Base-by-base conservation (phyloP, 1,139 yeast genomes). In the Trichomonascaceae sp. region DNA sequence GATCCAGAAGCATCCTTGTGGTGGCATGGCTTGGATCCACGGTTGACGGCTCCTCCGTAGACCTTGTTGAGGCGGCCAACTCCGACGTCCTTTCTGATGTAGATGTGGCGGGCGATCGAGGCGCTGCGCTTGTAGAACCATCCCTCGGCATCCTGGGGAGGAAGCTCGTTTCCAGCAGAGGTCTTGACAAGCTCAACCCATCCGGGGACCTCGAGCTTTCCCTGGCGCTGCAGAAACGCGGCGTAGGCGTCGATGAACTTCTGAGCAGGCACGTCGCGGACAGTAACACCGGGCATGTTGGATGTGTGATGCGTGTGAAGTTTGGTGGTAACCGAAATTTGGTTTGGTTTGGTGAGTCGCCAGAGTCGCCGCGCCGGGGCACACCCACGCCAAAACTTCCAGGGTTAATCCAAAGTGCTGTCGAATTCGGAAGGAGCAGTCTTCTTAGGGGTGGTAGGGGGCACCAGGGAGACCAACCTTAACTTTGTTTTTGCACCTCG, bases 41-140 rank as follows among this genome's bases (percentile, higher is more conserved):
- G 89, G 94, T 87, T 89, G 69, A 78, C 72, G 60, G 97, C 85
- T 73, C 93, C 93, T 70, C 99, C 99, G 92, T 89, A 92, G 62
- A 84, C 75, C 73, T 84, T 89, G 93, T 87, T 87, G 65, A 89
- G 78, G 65, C 82, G 81, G 75, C 98, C 98, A 57, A 89, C 94
- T 80, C 99, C 99, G 60, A 89, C 94, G 62, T 81, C 84, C 74
- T 89, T 89, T 82, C 95, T 87, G 72, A 89, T 76, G 94, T 92
- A 92, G 69, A 89, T 79, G 89, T 89, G 98, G 76, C 99, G 89
- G 63, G 98, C 99, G 65, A 85, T 85, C 44, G 98, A 87, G 62
- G 99, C 99, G 61, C 98, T 93, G 72, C 99, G 82, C 82, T 80
- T 84, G 94, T 87, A 89, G 84, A 84, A 89, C 98, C 98, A 89